A percentile compares a stretch with the other conserved stretches of the same genome.
phyloP scores from a whole-genome alignment of 164 flowering plant species.

The Echeveria elegans region DNA sequence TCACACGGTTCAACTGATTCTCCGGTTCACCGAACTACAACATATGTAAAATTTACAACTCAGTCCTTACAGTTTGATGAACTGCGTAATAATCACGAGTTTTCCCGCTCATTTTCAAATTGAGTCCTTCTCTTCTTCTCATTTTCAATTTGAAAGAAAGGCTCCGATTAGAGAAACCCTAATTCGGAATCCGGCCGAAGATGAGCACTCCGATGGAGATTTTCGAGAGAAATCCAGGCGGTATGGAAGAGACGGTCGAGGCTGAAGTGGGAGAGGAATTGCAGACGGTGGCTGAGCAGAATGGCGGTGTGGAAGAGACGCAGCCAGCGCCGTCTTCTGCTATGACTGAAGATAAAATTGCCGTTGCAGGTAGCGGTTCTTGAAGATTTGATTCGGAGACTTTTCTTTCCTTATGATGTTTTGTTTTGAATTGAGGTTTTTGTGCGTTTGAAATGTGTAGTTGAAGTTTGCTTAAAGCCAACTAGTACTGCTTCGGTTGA shows the following conservation, averaged over 20 bases:
- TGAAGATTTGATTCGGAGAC: neutral
- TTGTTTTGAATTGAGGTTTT: conserved; percentile 9
- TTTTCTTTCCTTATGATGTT: neutral
- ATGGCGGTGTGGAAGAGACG: neutral
- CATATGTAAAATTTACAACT: too few species aligned
- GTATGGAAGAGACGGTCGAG: neutral
- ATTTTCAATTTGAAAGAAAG: too few species aligned
- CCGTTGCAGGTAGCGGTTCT: conserved; percentile 54
- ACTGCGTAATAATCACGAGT: neutral
- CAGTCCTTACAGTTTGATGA: neutral
- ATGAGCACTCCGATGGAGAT: conserved; percentile 5
- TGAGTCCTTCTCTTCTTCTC: too few species aligned
- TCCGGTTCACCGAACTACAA: too few species aligned
- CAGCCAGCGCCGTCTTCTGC: conserved; percentile 15
- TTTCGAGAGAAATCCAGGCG: neutral
- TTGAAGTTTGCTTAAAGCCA: conserved; percentile 80
- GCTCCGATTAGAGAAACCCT: neutral
- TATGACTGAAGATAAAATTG: conserved; percentile 43
- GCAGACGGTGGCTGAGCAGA: neutral
- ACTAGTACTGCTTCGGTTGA: conserved; percentile 73
- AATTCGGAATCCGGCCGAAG: conserved; percentile 1
- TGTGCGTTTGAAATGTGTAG: conserved; percentile 25
- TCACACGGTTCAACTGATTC: too few species aligned
- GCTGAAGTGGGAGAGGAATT: neutral
- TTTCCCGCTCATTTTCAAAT: neutral